Evolutionary conservation across 169 alveolate species (phyloP).

Genomic region (Plasmodium blacklocki): DNA sequence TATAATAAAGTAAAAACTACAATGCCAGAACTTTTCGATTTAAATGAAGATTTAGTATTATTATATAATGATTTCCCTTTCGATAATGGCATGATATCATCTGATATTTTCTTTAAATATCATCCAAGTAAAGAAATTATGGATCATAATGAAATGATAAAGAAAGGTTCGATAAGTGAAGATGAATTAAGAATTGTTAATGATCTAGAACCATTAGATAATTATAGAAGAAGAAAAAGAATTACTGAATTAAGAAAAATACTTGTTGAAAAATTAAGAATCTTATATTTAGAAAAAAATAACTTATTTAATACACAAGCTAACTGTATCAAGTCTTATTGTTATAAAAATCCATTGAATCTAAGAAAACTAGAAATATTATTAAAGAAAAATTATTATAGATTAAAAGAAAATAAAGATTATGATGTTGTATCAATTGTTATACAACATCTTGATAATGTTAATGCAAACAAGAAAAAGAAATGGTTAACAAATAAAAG

Average conservation of each 20-base stretch:
- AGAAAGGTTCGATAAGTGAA: background rate
- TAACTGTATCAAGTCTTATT: slow-evolving; percentile 24
- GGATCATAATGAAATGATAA: background rate
- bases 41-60: slow-evolving; percentile 7
- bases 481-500: slow-evolving; percentile 73
- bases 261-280: slow-evolving; percentile 18
- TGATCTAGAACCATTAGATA: slow-evolving; percentile 27
- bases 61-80: slow-evolving; percentile 34
- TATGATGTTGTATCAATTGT: background rate
- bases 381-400: slow-evolving; percentile 1
- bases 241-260: slow-evolving; percentile 26
- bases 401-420: slow-evolving; percentile 20
- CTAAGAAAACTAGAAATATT: background rate
- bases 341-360: slow-evolving; percentile 19
- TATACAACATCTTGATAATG: slow-evolving; percentile 26
- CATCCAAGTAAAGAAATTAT: background rate
- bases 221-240: slow-evolving; percentile 2
- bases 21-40: slow-evolving; percentile 1
- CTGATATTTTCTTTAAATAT: slow-evolving; percentile 44
- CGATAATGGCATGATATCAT: slow-evolving; percentile 28
- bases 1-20: slow-evolving; percentile 14
- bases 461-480: slow-evolving; percentile 73
- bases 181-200: slow-evolving; percentile 3
- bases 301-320: slow-evolving; percentile 20
- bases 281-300: slow-evolving; percentile 18